Conservation (phyloP, 768 basidiomycete species). For the Pleurotus citrinopileatus region DNA sequence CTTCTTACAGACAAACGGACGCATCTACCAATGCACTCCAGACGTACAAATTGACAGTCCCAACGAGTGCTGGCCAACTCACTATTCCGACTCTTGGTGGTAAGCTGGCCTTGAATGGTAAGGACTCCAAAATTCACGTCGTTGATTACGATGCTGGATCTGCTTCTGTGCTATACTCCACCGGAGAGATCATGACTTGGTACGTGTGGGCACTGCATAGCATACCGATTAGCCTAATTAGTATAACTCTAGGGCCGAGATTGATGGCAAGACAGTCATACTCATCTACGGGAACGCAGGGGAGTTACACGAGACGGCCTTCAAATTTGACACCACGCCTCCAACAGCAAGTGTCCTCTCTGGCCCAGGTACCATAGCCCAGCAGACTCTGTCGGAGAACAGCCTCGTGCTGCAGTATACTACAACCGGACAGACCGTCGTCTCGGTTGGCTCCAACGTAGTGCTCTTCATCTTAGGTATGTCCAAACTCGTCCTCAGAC, state of each 20-base stretch:
- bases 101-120: constrained; percentile 41
- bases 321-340: constrained; percentile 29
- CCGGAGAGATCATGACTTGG: constrained; percentile 50
- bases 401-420: constrained; percentile 41
- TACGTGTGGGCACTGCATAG: constrained; percentile 11
- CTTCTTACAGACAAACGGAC: constrained; percentile 31
- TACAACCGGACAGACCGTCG: constrained; percentile 44
- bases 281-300: constrained; percentile 44
- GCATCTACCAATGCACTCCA: constrained; percentile 35
- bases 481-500: neutral
- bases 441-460: constrained; percentile 35
- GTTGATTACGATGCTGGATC: constrained; percentile 46
- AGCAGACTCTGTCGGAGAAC: constrained; percentile 29
- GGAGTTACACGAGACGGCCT: constrained; percentile 48
- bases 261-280: constrained; percentile 45
- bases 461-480: constrained; percentile 45
- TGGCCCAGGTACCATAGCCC: constrained; percentile 32
- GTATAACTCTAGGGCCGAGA: constrained; percentile 36
- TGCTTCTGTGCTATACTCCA: constrained; percentile 42
- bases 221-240: neutral
- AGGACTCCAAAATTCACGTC: constrained; percentile 50
- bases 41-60: constrained; percentile 39
- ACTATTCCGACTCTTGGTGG: constrained; percentile 43
- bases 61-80: constrained; percentile 41
- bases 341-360: constrained; percentile 32